A percentile compares a stretch with the other conserved stretches of the same genome.
phyloP scores from a whole-genome alignment of 2,329 filamentous ascomycete genomes.

The Fusarium sp. region DNA sequence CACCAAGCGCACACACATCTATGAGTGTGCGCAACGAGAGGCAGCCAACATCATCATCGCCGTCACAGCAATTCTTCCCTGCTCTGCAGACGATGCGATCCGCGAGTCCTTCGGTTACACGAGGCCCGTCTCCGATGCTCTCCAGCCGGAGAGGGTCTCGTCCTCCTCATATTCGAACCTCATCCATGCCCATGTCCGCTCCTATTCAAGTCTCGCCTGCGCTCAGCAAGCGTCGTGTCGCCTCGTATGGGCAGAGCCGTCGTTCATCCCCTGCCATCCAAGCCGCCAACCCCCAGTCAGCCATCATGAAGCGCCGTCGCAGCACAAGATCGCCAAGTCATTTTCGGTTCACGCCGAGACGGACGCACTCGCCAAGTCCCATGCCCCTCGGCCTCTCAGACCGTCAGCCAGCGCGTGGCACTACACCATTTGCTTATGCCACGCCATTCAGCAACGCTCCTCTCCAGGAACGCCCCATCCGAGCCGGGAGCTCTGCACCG shows the following conservation, averaged over 20 bases:
- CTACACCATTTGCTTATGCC: slow-evolving; percentile 73
- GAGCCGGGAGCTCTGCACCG: slow-evolving; percentile 44
- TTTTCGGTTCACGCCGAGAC: slow-evolving; percentile 62
- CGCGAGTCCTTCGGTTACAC: slow-evolving; percentile 45
- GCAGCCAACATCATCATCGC: slow-evolving; percentile 53
- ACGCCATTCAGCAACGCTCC: slow-evolving; percentile 74
- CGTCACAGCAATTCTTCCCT: slow-evolving; percentile 48
- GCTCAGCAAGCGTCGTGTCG: slow-evolving; percentile 55
- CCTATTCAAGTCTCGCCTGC: slow-evolving; percentile 52
- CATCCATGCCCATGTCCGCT: slow-evolving; percentile 58
- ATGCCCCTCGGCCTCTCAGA: slow-evolving; percentile 49
- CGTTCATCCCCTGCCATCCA: slow-evolving; percentile 46
- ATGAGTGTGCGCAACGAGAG: slow-evolving; percentile 54
- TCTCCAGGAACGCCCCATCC: slow-evolving; percentile 50
- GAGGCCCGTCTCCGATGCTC: slow-evolving; percentile 53
- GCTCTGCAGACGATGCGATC: slow-evolving; percentile 42
- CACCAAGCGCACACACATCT: slow-evolving; percentile 55
- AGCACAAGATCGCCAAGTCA: slow-evolving; percentile 66
- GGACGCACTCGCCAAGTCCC: slow-evolving; percentile 59
- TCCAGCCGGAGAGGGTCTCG: slow-evolving; percentile 53
- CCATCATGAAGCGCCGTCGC: slow-evolving; percentile 59
- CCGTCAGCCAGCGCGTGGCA: slow-evolving; percentile 50
- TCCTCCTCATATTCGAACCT: slow-evolving; percentile 60
- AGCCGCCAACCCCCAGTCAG: slow-evolving; percentile 38
- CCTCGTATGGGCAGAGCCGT: slow-evolving; percentile 52